phyloP scores from a whole-genome alignment of 306 rosid genomes.

The Quercus rubra region DNA sequence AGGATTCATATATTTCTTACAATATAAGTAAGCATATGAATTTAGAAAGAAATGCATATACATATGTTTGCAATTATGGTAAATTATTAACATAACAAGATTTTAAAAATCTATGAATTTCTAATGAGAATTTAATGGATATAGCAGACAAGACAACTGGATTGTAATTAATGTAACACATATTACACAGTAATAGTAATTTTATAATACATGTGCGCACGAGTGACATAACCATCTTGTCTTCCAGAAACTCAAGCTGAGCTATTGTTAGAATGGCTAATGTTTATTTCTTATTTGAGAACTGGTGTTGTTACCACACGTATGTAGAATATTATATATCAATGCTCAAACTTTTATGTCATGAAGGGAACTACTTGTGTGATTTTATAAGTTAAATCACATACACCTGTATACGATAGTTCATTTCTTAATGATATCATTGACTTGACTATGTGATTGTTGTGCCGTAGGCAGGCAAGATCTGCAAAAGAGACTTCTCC shows the following conservation, averaged over 20 bases:
- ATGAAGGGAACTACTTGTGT: too few species aligned
- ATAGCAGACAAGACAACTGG: background rate
- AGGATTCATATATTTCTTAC: too few species aligned
- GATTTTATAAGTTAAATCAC: too few species aligned
- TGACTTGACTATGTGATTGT: too few species aligned
- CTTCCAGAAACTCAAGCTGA: background rate
- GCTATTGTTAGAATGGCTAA: background rate
- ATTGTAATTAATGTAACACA: background rate
- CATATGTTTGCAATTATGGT: background rate
- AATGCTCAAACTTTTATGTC: too few species aligned
- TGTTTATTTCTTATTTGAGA: background rate
- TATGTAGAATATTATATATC: too few species aligned
- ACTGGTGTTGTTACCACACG: background rate
- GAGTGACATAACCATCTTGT: background rate
- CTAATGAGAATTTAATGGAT: background rate
- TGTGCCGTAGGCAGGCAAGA: too few species aligned
- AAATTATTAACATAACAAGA: background rate
- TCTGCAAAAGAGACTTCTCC: too few species aligned
- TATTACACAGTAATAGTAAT: background rate
- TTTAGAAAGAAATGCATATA: background rate
- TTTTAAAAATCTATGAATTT: background rate
- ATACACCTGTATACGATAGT: too few species aligned
- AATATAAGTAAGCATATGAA: background rate
- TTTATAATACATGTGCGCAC: background rate
- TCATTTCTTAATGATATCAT: too few species aligned